Evolutionary conservation across 2,329 filamentous ascomycete genomes (phyloP).

Genomic region (Macrophomina phaseolina): DNA sequence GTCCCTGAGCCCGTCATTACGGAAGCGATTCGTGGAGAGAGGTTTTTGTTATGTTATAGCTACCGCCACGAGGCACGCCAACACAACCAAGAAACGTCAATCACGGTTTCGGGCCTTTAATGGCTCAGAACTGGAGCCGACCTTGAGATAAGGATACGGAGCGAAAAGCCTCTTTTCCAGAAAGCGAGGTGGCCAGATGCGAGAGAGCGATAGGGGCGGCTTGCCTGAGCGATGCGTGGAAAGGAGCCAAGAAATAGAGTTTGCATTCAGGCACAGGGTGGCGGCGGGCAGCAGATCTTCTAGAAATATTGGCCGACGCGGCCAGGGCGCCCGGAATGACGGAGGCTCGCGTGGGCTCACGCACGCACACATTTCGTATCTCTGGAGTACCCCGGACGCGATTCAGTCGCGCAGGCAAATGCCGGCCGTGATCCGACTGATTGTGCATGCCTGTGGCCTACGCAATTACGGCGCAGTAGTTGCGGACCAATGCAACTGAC

Average conservation of each 20-base stretch:
- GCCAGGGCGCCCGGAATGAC: conserved; percentile 1
- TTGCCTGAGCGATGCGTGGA: not conserved
- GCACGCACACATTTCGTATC: not conserved
- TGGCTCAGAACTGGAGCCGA: not conserved
- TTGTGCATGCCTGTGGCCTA: not conserved
- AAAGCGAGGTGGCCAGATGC: not conserved
- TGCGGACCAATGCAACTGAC: not conserved
- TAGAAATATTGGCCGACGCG: conserved; percentile 7
- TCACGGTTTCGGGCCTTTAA: not conserved
- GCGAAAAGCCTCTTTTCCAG: too few species aligned
- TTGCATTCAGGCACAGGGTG: not conserved
- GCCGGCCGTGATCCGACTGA: conserved; percentile 3
- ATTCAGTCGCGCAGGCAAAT: conserved; percentile 3
- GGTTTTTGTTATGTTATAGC: conserved; percentile 26
- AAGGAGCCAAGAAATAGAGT: not conserved
- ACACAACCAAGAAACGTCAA: not conserved
- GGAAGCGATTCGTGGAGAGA: conserved; percentile 12
- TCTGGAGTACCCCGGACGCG: conserved; percentile 20
- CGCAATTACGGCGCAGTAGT: conserved; percentile 1
- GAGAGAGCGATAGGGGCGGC: not conserved
- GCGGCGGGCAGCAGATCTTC: conserved; percentile 3
- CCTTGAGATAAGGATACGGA: not conserved
- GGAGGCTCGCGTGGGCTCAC: not conserved
- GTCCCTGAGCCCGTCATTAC: conserved; percentile 9
- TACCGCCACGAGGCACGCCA: conserved; percentile 11